Percentiles rank a stretch among this genome's conserved stretches.
phyloP scores from a whole-genome alignment of 2,329 filamentous ascomycete genomes.

The Penicillium freii region DNA sequence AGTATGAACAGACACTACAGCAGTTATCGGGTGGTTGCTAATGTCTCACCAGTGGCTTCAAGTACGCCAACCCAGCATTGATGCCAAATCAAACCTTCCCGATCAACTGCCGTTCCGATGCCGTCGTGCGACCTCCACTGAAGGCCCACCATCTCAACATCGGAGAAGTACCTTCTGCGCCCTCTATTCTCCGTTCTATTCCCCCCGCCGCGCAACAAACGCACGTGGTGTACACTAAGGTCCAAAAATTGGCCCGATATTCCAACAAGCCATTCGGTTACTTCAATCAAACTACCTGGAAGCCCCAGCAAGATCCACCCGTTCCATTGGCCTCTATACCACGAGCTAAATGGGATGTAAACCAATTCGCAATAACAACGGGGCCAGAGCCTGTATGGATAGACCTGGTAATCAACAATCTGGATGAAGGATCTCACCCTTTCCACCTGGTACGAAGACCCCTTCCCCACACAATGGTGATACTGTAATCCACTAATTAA shows the following conservation, averaged over 20 bases:
- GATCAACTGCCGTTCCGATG: conserved; percentile 18
- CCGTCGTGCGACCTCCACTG: not conserved
- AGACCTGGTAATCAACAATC: conserved; percentile 51
- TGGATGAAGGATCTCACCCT: conserved; percentile 51
- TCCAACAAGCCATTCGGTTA: conserved; percentile 47
- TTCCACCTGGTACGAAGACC: conserved; percentile 47
- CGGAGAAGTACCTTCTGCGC: conserved; percentile 24
- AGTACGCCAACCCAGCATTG: conserved; percentile 46
- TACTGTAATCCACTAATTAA: not conserved
- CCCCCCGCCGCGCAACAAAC: conserved; percentile 38
- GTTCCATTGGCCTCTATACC: conserved; percentile 37
- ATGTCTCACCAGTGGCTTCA: conserved; percentile 40
- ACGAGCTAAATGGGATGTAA: conserved; percentile 41
- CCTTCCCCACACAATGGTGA: not conserved
- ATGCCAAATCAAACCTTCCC: conserved; percentile 40
- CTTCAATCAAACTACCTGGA: conserved; percentile 51
- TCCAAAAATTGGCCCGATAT: conserved; percentile 45
- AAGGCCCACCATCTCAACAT: conserved; percentile 26
- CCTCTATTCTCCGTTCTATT: conserved; percentile 28
- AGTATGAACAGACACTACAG: conserved; percentile 25
- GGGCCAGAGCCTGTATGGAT: conserved; percentile 40
- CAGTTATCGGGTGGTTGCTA: not conserved
- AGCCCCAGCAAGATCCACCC: conserved; percentile 37
- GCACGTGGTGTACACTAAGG: conserved; percentile 49
- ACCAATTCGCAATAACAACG: conserved; percentile 42